Conservation (phyloP, 768 basidiomycete species). For the Multifurca ochricompacta region DNA sequence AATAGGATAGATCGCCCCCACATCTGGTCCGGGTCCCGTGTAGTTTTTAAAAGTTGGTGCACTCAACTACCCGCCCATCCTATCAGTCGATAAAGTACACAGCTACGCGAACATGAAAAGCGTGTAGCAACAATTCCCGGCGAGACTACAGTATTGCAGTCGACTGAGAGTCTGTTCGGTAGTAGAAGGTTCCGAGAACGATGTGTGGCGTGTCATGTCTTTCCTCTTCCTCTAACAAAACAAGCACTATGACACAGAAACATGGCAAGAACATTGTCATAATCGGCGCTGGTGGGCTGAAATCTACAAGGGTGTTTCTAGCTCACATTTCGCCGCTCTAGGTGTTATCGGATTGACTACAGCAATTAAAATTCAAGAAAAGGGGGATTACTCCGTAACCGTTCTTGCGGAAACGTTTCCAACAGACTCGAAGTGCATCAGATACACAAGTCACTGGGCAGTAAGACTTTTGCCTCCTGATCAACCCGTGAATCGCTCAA, state of each 20-base stretch:
- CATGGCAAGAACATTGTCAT: not conserved
- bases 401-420: conserved; percentile 68
- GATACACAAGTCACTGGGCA: conserved; percentile 79
- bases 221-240: not conserved
- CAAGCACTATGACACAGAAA: not conserved
- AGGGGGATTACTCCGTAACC: conserved; percentile 52
- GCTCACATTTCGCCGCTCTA: conserved; percentile 24
- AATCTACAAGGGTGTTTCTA: not conserved
- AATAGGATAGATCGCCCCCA: too few relatives aligned
- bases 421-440: conserved; percentile 62
- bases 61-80: too few relatives aligned
- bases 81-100: too few relatives aligned
- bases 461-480: conserved; percentile 34
- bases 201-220: too few relatives aligned
- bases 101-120: too few relatives aligned
- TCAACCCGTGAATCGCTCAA: not conserved
- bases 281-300: not conserved
- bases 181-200: too few relatives aligned
- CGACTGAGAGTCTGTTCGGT: too few relatives aligned
- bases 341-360: conserved; percentile 76
- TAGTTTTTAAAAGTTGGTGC: too few relatives aligned
- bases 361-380: conserved; percentile 61
- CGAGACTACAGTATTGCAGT: too few relatives aligned
- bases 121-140: too few relatives aligned
- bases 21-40: too few relatives aligned